Evolutionary conservation across 2,329 filamentous ascomycete species (phyloP).

Genomic region (Aspergillus sp.): DNA sequence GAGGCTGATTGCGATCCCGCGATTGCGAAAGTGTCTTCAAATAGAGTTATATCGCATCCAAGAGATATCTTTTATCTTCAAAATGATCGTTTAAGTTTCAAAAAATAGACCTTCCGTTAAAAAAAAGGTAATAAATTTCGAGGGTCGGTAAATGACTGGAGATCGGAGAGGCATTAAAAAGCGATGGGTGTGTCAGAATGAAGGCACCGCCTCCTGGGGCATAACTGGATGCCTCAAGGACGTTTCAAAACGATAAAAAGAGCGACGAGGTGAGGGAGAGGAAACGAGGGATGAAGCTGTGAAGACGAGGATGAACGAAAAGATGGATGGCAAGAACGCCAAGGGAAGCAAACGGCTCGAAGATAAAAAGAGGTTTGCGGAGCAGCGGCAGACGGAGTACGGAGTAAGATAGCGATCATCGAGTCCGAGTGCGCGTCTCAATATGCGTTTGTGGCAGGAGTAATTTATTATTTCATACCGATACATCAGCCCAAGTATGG

Average conservation of each 20-base stretch:
- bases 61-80: background rate
- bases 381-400: background rate
- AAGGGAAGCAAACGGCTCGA: background rate
- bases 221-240: conserved; percentile 6
- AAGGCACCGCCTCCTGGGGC: conserved; percentile 7
- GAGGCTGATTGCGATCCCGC: background rate
- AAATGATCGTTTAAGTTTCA: background rate
- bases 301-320: background rate
- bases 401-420: conserved; percentile 5
- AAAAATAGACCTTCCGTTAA: background rate
- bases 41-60: background rate
- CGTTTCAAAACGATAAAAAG: conserved; percentile 7
- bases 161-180: background rate
- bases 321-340: background rate
- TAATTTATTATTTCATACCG: conserved; percentile 3
- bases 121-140: background rate
- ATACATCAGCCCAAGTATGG: background rate
- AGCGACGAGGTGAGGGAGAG: background rate
- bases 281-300: background rate
- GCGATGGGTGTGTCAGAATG: background rate
- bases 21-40: background rate
- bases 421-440: conserved; percentile 6
- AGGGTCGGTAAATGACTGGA: background rate
- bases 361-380: background rate
- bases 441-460: background rate